Evolutionary conservation across 2,329 filamentous ascomycete genomes (phyloP).

Genomic region (Sporothrix euskadiensis): DNA sequence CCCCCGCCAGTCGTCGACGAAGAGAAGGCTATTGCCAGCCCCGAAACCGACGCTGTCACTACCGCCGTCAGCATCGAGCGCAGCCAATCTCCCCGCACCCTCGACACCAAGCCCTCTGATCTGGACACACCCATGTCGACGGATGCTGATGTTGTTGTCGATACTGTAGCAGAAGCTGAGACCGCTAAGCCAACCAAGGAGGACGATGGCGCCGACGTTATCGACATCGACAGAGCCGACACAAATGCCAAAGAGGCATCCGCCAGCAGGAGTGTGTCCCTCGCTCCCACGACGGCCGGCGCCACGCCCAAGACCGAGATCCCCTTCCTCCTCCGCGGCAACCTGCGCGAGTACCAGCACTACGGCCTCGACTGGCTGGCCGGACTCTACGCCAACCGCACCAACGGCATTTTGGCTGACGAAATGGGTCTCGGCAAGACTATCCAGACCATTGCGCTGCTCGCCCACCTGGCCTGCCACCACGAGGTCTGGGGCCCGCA

Average conservation of each 20-base stretch:
- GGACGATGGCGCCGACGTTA: background rate
- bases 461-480: constrained; percentile 87
- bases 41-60: constrained; percentile 48
- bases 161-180: background rate
- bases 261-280: constrained; percentile 40
- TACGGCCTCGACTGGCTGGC: constrained; percentile 97
- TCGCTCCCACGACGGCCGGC: constrained; percentile 39
- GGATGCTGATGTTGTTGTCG: background rate
- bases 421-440: constrained; percentile 99
- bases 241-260: constrained; percentile 35
- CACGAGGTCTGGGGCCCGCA: constrained; percentile 95
- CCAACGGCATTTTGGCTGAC: constrained; percentile 94
- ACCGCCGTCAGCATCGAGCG: constrained; percentile 47
- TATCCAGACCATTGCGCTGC: constrained; percentile 91
- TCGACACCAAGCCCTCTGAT: constrained; percentile 55
- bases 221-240: constrained; percentile 40
- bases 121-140: constrained; percentile 41
- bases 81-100: constrained; percentile 51
- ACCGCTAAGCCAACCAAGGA: background rate
- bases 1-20: constrained; percentile 33
- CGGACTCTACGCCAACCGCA: constrained; percentile 85
- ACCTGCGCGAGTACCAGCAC: constrained; percentile 91
- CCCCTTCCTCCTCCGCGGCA: constrained; percentile 82
- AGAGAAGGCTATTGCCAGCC: constrained; percentile 39
- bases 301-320: constrained; percentile 63